Evolutionary conservation across 257 asterid species (phyloP).

Genomic region (Scutellaria galericulata): DNA sequence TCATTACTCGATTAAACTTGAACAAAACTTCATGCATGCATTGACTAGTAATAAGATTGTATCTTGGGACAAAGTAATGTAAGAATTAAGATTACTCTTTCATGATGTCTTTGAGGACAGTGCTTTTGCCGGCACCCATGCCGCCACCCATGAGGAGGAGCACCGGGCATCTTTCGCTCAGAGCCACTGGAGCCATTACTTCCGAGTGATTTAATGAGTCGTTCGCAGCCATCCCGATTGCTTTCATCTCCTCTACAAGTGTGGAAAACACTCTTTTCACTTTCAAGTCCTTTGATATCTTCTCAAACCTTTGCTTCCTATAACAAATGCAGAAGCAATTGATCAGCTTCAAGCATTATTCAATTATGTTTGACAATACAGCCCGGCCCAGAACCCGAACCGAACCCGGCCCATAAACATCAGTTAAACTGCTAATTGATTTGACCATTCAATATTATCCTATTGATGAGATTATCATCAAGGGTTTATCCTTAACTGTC

Average conservation of each 20-base stretch:
- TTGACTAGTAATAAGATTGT: not conserved
- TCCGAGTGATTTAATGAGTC: slow-evolving; percentile 54
- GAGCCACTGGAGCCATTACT: slow-evolving; percentile 86
- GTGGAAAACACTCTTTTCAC: slow-evolving; percentile 76
- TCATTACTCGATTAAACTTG: not conserved
- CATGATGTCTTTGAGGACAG: slow-evolving; percentile 89
- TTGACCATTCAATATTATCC: too few species aligned
- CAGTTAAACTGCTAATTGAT: too few species aligned
- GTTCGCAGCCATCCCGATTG: slow-evolving; percentile 50
- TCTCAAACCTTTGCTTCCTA: slow-evolving; percentile 90
- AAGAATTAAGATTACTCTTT: slow-evolving; percentile 58
- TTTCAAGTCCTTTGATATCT: slow-evolving; percentile 69
- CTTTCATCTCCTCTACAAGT: slow-evolving; percentile 84
- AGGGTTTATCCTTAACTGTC: too few species aligned
- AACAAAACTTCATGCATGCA: not conserved
- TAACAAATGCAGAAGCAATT: not conserved
- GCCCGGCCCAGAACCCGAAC: not conserved
- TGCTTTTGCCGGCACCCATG: slow-evolving; percentile 99
- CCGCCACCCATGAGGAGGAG: slow-evolving; percentile 99
- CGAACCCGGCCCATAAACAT: not conserved
- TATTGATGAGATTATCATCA: too few species aligned
- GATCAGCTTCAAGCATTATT: too few species aligned
- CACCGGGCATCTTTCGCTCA: slow-evolving; percentile 75
- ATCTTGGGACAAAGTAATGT: not conserved
- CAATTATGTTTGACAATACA: too few species aligned